Conservation (phyloP, 495 filamentous ascomycete genomes). For the Neurospora hispaniola region DNA sequence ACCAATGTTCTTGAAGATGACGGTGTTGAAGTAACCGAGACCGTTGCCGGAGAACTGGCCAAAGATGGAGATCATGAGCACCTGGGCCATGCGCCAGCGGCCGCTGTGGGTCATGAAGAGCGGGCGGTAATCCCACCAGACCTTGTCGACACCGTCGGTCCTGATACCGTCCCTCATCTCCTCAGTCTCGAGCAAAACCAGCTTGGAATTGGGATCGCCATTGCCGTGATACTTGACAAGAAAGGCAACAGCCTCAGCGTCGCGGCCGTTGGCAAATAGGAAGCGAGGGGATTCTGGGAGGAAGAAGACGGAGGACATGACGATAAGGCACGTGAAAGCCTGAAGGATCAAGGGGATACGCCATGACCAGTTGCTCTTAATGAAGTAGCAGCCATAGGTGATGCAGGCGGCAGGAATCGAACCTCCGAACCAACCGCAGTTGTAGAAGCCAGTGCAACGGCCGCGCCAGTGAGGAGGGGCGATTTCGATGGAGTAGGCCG, state of each 20-base stretch:
- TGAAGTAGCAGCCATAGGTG: slow-evolving; percentile 32
- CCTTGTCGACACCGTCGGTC: slow-evolving; percentile 44
- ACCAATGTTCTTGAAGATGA: slow-evolving; percentile 25
- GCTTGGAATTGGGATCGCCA: slow-evolving; percentile 37
- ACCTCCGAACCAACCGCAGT: slow-evolving; percentile 42
- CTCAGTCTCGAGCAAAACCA: slow-evolving; percentile 45
- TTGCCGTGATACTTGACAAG: slow-evolving; percentile 51
- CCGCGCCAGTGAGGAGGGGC: slow-evolving; percentile 41
- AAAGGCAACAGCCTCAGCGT: slow-evolving; percentile 42
- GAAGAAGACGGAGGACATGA: slow-evolving; percentile 44
- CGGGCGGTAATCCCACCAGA: slow-evolving; percentile 37
- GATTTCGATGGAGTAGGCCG: slow-evolving; percentile 37
- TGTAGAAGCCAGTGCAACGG: slow-evolving; percentile 39
- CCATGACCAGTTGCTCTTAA: slow-evolving; percentile 34
- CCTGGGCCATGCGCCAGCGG: slow-evolving; percentile 37
- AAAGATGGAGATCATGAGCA: slow-evolving; percentile 42
- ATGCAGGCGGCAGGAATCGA: slow-evolving; percentile 38
- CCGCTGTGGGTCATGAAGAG: slow-evolving; percentile 33
- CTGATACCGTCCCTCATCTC: slow-evolving; percentile 51
- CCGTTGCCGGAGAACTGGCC: slow-evolving; percentile 44
- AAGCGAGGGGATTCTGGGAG: slow-evolving; percentile 56
- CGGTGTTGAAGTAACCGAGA: slow-evolving; percentile 32
- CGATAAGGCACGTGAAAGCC: slow-evolving; percentile 33
- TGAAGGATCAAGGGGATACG: slow-evolving; percentile 38
- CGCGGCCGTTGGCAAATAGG: slow-evolving; percentile 44